Conservation (phyloP, 2,329 filamentous ascomycete species). For the Alternaria ethzedia region DNA sequence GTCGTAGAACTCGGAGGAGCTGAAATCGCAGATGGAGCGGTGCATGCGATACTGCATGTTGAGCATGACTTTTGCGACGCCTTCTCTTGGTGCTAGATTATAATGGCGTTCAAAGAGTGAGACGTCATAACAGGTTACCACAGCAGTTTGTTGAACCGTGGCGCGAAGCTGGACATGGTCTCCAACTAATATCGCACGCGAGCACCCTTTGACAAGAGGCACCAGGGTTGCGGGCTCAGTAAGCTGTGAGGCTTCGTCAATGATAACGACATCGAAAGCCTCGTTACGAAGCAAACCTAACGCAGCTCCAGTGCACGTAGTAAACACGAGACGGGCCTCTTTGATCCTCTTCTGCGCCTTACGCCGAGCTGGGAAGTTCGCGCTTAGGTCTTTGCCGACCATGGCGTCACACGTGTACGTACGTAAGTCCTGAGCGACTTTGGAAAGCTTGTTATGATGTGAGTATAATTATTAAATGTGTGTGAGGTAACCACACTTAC, state of each 20-base stretch:
- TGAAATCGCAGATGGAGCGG: conserved; percentile 49
- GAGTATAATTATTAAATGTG: not conserved
- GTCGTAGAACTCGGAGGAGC: conserved; percentile 51
- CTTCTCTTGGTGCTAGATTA: conserved; percentile 12
- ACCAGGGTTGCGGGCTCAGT: conserved; percentile 47
- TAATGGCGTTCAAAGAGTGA: conserved; percentile 56
- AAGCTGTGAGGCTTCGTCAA: conserved; percentile 58
- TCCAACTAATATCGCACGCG: conserved; percentile 54
- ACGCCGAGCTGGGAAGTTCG: conserved; percentile 30
- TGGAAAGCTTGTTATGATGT: conserved; percentile 21
- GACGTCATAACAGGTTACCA: conserved; percentile 48
- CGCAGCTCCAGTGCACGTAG: conserved; percentile 53
- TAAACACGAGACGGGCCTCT: conserved; percentile 51
- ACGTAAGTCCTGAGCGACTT: conserved; percentile 27
- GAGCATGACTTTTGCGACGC: conserved; percentile 50
- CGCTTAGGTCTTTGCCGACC: conserved; percentile 43
- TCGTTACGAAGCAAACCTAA: conserved; percentile 51
- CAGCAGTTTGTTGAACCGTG: conserved; percentile 49
- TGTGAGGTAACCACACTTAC: conserved; percentile 15
- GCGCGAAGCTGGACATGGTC: conserved; percentile 57
- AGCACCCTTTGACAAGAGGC: conserved; percentile 50
- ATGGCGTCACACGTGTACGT: conserved; percentile 39
- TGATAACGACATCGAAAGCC: conserved; percentile 50
- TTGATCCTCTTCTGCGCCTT: conserved; percentile 50
- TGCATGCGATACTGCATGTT: conserved; percentile 57